Conservation (phyloP, 2,329 filamentous ascomycete genomes). For the Cercospora berteroae region DNA sequence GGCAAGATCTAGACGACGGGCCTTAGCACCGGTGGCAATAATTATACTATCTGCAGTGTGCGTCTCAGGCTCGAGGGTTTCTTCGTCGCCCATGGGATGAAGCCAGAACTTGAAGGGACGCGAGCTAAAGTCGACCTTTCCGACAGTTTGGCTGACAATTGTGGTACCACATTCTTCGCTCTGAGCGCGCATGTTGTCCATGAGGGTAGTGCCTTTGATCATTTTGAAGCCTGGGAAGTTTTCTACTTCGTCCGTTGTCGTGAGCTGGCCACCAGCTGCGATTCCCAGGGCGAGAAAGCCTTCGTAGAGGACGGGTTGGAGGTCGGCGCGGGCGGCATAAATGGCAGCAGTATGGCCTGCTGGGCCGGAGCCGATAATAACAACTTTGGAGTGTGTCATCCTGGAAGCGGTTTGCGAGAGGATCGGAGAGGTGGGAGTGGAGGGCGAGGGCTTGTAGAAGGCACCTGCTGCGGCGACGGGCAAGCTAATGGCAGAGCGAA, state of each 20-base stretch:
- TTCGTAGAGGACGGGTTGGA: constrained; percentile 95
- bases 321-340: constrained; percentile 89
- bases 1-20: constrained; percentile 73
- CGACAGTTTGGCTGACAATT: constrained; percentile 89
- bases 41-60: constrained; percentile 92
- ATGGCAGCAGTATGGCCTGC: constrained; percentile 96
- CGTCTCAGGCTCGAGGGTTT: constrained; percentile 63
- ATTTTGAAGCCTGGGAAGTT: constrained; percentile 96
- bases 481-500: constrained; percentile 71
- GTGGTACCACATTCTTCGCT: constrained; percentile 88
- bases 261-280: constrained; percentile 92
- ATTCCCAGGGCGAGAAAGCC: constrained; percentile 97
- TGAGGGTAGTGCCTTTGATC: constrained; percentile 82
- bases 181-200: constrained; percentile 94
- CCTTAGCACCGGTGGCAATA: constrained; percentile 92
- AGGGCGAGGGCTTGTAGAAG: constrained; percentile 52
- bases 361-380: constrained; percentile 79
- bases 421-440: constrained; percentile 25
- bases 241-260: constrained; percentile 96
- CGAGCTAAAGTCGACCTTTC: constrained; percentile 77
- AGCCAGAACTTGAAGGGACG: constrained; percentile 87
- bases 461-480: constrained; percentile 71
- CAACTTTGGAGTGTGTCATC: constrained; percentile 89
- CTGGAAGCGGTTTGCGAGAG: constrained; percentile 38
- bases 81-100: constrained; percentile 73